Base-by-base conservation (phyloP, 2,329 filamentous ascomycete genomes). In the Neocucurbitaria cava region DNA sequence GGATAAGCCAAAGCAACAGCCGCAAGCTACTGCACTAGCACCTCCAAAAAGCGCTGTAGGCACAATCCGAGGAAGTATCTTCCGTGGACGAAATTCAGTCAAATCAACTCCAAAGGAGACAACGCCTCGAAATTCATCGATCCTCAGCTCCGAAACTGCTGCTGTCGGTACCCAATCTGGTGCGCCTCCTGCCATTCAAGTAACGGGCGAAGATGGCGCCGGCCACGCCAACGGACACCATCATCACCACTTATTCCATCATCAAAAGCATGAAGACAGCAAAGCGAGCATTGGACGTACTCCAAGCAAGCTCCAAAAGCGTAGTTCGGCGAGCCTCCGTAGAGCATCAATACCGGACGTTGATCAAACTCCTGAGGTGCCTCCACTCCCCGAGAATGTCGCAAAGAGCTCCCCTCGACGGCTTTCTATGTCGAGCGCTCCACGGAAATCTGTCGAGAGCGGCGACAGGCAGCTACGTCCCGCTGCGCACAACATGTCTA, bases 61-160 rank as follows among this genome's bases (percentile, higher is more conserved):
- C 15, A 93, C 90, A 1, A 78, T 88, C 35, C 86, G 85, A 63
- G 87, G 89, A 23, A 95, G 90, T 73, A 88, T 97, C 24, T 93
- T 96, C 71, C 87, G 89, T n/a, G 66, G 66, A 15, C 69, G 61
- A 52, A 60, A 66, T 1, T 60, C 83, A 2, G 55, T 64, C 9
- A 68, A 63, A 38, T 56, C 46, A 26, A 31, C 65, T n/a, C 56
- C 55, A 8, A 64, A 71, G 33, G 62, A 68, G 1, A 48, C 54
- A 3, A 38, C 46, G 13, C 53, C 55, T 18, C 61, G 64, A n/a
- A 69, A 63, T 28, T 52, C 67, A 9, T 73, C 71, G 2, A 54
- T 66, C 2, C 52, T 62, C 30, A 70, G 65, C 42, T 65, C 69
- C 13, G 61, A 65, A 23, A 62, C 63, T 8, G 69, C 71, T 13